Evolutionary conservation across 2,329 filamentous ascomycete species (phyloP), one percentile per base, ranked within the genome.

Genomic region (Sclerotiophoma versabilis): DNA sequence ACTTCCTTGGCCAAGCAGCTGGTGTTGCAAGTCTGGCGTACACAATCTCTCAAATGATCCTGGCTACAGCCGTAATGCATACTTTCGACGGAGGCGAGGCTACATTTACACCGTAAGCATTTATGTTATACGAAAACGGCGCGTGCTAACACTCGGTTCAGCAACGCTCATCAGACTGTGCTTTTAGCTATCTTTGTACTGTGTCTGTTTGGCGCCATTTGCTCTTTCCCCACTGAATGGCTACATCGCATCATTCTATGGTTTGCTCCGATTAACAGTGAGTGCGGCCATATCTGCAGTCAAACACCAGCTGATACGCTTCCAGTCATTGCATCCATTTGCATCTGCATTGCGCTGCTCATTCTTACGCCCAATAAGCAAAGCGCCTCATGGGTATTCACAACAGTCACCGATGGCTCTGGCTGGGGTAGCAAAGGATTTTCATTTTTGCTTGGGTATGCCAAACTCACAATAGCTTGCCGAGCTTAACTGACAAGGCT

Each of bases 221-320:
- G 84, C 71, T 88, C 85, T 0, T 75, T 87, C 39, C 84, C 83
- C 0, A 88, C 85, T 0, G 83, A 80, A 62, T 81, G 77, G 47
- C 75, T 88, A 11, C 84, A 87, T 65, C 77, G 79, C 42, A 83
- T 87, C 39, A 79, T 88, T 39, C 71, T 85, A 9, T 88, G 84
- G 84, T 88, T 88, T 68, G 85, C 85, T 8, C 86, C 86, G 1
- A 87, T 88, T 59, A 88, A 87, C 63, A 81, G 83, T 84, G 74
- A 54, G 59, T 59, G 19, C 17, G 3, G 17, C 17, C 5, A 3
- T 19, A 6, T 5, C 5, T 8, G 14, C 11, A 6, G 29, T 8
- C 22, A 11, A 7, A 10, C 8, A 14, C 5, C 1, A 15, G 15
- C 58, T 62, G 26, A 64, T 52, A 29, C 30, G 8, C 9, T 45